A percentile compares a stretch with the other conserved stretches of the same genome.
Conservation (phyloP, 2,329 filamentous ascomycete genomes). For the Pseudophaeomoniella oleicola region DNA sequence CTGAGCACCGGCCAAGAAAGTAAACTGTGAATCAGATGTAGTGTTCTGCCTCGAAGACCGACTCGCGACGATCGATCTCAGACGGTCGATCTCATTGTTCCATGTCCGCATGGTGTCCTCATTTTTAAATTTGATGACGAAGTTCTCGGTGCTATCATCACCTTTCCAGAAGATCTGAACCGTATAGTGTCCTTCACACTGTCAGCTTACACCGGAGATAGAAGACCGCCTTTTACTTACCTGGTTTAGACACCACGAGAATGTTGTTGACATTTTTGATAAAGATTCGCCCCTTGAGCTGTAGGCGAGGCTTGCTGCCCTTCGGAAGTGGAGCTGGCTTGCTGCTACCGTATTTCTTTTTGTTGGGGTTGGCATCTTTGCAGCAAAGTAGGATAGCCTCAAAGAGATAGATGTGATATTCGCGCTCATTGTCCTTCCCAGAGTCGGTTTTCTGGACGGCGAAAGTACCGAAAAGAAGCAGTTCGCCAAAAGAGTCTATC, state of each 20-base stretch:
- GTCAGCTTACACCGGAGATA: not conserved
- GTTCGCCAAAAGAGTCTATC: conserved; percentile 77
- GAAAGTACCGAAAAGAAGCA: conserved; percentile 80
- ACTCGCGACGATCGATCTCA: conserved; percentile 36
- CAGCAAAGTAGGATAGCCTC: conserved; percentile 91
- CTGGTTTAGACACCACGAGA: conserved; percentile 73
- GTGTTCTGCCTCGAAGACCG: conserved; percentile 35
- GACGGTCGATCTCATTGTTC: conserved; percentile 59
- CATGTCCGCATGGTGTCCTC: conserved; percentile 92
- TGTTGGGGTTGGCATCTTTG: conserved; percentile 82
- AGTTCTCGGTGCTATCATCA: conserved; percentile 88
- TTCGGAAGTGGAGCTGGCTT: conserved; percentile 56
- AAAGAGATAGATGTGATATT: conserved; percentile 98
- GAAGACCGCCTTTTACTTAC: conserved; percentile 35
- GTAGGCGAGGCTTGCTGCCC: conserved; percentile 56
- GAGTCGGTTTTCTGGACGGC: conserved; percentile 71
- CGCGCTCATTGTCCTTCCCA: conserved; percentile 80
- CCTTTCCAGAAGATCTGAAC: conserved; percentile 99
- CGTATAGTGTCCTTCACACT: conserved; percentile 61
- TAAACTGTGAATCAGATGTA: conserved; percentile 58
- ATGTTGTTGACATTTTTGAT: conserved; percentile 98
- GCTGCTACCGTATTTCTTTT: conserved; percentile 48
- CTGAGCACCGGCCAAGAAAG: conserved; percentile 58
- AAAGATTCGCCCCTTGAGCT: conserved; percentile 93
- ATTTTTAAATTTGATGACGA: conserved; percentile 82